Evolutionary conservation across 2,329 filamentous ascomycete species (phyloP).

Genomic region (Catunica adiposa): DNA sequence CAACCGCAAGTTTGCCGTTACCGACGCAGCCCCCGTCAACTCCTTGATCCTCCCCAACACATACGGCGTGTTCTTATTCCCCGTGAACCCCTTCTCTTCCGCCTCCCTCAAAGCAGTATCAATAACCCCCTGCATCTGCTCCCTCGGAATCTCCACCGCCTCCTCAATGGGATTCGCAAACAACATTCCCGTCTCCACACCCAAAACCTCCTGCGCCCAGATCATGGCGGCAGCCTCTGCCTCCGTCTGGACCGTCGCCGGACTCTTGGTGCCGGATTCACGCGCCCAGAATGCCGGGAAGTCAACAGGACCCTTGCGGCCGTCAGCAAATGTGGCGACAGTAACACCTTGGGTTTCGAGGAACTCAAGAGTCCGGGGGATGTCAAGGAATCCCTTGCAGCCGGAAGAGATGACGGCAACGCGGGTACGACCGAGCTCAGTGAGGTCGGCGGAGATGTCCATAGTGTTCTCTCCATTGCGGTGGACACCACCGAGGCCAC

Average conservation of each 20-base stretch:
- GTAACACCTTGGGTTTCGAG: constrained; percentile 58
- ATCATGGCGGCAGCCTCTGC: constrained; percentile 80
- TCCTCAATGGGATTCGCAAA: constrained; percentile 80
- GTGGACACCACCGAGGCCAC: constrained; percentile 87
- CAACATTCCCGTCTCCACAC: constrained; percentile 60
- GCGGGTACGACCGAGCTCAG: constrained; percentile 75
- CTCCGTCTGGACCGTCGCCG: constrained; percentile 56
- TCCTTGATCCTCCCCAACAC: constrained; percentile 65
- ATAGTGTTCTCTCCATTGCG: constrained; percentile 70
- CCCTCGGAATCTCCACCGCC: constrained; percentile 50
- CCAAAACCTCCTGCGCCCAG: constrained; percentile 55
- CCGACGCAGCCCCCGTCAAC: constrained; percentile 53
- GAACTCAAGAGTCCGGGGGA: constrained; percentile 70
- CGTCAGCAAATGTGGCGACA: constrained; percentile 81
- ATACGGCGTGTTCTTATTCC: constrained; percentile 70
- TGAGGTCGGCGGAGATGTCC: constrained; percentile 91
- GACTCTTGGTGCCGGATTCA: constrained; percentile 70
- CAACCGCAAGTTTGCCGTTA: constrained; percentile 55
- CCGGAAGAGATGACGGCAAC: constrained; percentile 81
- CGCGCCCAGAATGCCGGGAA: constrained; percentile 89
- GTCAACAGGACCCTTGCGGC: constrained; percentile 50
- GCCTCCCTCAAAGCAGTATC: constrained; percentile 50
- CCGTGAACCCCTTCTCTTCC: constrained; percentile 46
- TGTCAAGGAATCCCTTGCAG: constrained; percentile 92
- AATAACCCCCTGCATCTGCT: constrained; percentile 55